These are phyloP conservation scores for Metschnikowia bowlesiae DNA, from an alignment of 805 yeast genomes.

Conservation along the genomic window DNA sequence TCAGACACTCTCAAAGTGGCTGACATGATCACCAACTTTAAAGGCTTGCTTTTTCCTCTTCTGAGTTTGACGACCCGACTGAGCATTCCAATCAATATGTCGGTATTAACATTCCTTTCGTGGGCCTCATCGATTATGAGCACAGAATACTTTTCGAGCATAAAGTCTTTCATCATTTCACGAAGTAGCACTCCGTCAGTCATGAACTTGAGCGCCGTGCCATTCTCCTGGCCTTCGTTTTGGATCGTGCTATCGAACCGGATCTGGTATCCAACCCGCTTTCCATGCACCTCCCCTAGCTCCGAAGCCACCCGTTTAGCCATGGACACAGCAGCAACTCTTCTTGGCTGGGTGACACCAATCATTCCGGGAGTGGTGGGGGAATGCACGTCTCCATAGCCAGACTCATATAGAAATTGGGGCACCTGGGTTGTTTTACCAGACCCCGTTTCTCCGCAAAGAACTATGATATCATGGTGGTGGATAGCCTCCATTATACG, in stretches of 20 bases:
- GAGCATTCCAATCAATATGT: constrained; percentile 89
- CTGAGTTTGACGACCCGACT: constrained; percentile 81
- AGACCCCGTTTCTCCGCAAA: constrained; percentile 98
- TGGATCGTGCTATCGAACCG: constrained; percentile 70
- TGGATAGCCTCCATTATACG: constrained; percentile 92
- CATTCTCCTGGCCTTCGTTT: constrained; percentile 39
- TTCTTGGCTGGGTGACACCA: constrained; percentile 92
- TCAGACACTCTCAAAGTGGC: constrained; percentile 94
- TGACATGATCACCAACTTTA: constrained; percentile 90
- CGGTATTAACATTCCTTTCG: constrained; percentile 94
- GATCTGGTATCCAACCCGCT: constrained; percentile 74
- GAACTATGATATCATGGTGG: constrained; percentile 82
- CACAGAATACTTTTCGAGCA: constrained; percentile 76
- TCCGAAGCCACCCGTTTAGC: constrained; percentile 75
- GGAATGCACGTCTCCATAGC: constrained; percentile 70
- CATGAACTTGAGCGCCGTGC: constrained; percentile 80
- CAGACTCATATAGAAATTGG: constrained; percentile 89
- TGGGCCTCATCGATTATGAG: constrained; percentile 96
- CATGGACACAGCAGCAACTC: constrained; percentile 93
- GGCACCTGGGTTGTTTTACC: constrained; percentile 99
- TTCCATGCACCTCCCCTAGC: constrained; percentile 60
- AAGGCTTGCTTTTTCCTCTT: constrained; percentile 49
- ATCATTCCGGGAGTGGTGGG: constrained; percentile 75
- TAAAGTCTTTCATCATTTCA: constrained; percentile 87
- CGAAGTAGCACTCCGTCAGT: constrained; percentile 91